Conservation (phyloP, 2,329 filamentous ascomycete species). For the Mycosphaerella arachidis region DNA sequence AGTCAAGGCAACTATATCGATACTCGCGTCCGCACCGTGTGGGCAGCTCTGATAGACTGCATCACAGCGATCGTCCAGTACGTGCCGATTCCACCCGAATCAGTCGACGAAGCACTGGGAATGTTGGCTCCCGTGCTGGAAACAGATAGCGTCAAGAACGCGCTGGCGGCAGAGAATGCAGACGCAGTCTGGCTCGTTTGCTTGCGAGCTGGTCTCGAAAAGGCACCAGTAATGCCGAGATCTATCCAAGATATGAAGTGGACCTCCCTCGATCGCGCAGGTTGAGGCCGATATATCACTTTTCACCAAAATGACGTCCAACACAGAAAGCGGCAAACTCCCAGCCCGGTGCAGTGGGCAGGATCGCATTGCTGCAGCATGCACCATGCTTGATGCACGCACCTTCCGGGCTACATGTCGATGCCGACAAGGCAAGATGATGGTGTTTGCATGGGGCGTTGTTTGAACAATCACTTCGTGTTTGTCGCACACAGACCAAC, state of each 20-base stretch:
- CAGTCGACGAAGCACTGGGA: constrained; percentile 67
- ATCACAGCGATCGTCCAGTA: constrained; percentile 58
- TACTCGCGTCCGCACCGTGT: constrained; percentile 57
- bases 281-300: constrained; percentile 2
- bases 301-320: neutral
- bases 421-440: neutral
- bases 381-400: neutral
- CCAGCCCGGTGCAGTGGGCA: neutral
- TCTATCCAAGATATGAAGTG: neutral
- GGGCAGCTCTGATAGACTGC: constrained; percentile 58
- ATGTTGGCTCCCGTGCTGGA: constrained; percentile 47
- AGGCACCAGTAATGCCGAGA: constrained; percentile 1
- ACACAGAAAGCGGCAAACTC: neutral
- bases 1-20: constrained; percentile 42
- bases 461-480: constrained; percentile 15
- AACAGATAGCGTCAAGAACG: constrained; percentile 47
- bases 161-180: constrained; percentile 61
- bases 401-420: neutral
- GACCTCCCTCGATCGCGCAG: constrained; percentile 9
- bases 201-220: constrained; percentile 26
- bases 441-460: constrained; percentile 13
- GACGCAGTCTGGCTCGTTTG: constrained; percentile 73
- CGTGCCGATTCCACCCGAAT: constrained; percentile 61
- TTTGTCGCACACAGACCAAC: constrained; percentile 9
- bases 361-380: neutral